These are phyloP conservation scores for Garcia nutans DNA, from an alignment of 345 rosid genomes.

Conservation along the genomic window DNA sequence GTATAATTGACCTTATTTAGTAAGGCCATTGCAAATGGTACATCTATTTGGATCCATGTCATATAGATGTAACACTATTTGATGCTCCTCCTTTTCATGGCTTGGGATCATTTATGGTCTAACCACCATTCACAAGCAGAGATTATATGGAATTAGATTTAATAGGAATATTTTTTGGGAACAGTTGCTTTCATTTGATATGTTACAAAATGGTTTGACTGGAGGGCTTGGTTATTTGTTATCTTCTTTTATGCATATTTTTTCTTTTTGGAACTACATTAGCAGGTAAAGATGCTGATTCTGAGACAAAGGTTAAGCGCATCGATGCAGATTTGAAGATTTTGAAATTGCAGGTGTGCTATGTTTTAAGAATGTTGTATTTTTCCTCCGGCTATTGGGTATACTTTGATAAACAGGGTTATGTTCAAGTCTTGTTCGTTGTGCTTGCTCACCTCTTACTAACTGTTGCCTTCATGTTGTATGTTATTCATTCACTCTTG, in stretches of 20 bases:
- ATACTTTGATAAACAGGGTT: background rate
- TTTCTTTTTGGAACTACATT: background rate
- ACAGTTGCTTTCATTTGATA: no score
- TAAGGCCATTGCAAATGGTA: background rate
- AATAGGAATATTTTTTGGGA: no score
- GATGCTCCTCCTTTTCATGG: background rate
- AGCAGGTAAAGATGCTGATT: conserved; percentile 50
- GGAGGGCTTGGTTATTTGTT: background rate
- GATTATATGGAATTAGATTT: no score
- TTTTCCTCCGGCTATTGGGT: conserved; percentile 3
- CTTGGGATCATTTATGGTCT: background rate
- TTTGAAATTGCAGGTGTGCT: conserved; percentile 77
- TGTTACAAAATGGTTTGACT: no score
- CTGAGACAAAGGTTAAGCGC: conserved; percentile 50
- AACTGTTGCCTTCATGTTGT: background rate
- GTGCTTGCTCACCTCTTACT: background rate
- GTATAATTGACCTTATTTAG: background rate
- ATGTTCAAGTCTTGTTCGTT: background rate
- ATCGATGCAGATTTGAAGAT: conserved; percentile 85
- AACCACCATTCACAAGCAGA: background rate
- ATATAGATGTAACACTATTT: background rate
- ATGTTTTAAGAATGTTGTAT: background rate
- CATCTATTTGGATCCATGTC: background rate
- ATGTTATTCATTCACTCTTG: background rate
- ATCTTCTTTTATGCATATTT: background rate